Conservation (phyloP, 2,329 filamentous ascomycete genomes). For the Cytospora piceicola region DNA sequence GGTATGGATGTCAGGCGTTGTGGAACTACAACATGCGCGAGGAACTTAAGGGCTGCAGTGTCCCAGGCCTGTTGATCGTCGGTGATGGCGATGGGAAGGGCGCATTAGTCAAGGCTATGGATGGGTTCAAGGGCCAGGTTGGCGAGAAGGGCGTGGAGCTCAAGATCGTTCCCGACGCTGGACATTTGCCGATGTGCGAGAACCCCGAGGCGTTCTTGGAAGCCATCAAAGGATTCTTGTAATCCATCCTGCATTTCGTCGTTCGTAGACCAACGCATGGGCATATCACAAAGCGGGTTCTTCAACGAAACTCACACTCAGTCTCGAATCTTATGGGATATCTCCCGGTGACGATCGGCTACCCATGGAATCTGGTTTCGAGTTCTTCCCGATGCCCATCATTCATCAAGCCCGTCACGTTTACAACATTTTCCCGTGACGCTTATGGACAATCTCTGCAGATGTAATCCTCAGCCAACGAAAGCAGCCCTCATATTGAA, state of each 20-base stretch:
- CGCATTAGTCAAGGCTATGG: slow-evolving; percentile 78
- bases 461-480: too few relatives aligned
- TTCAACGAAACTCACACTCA: too few relatives aligned
- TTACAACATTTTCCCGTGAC: too few relatives aligned
- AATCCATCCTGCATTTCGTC: not conserved
- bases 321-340: too few relatives aligned
- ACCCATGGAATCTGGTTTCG: too few relatives aligned
- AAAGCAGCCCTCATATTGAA: too few relatives aligned
- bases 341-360: too few relatives aligned
- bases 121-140: slow-evolving; percentile 66
- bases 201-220: slow-evolving; percentile 69
- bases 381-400: too few relatives aligned
- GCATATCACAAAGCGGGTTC: too few relatives aligned
- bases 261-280: too few relatives aligned
- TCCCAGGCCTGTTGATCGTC: slow-evolving; percentile 70
- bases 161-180: slow-evolving; percentile 69
- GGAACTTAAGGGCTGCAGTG: slow-evolving; percentile 55
- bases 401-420: too few relatives aligned
- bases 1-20: slow-evolving; percentile 68
- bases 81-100: slow-evolving; percentile 72
- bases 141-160: slow-evolving; percentile 61
- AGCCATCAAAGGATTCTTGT: slow-evolving; percentile 63
- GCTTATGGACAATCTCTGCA: too few relatives aligned
- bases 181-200: slow-evolving; percentile 86
- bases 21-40: slow-evolving; percentile 71